Evolutionary conservation across 2,329 filamentous ascomycete species (phyloP).

Genomic region (Aspergillus viridinutans): DNA sequence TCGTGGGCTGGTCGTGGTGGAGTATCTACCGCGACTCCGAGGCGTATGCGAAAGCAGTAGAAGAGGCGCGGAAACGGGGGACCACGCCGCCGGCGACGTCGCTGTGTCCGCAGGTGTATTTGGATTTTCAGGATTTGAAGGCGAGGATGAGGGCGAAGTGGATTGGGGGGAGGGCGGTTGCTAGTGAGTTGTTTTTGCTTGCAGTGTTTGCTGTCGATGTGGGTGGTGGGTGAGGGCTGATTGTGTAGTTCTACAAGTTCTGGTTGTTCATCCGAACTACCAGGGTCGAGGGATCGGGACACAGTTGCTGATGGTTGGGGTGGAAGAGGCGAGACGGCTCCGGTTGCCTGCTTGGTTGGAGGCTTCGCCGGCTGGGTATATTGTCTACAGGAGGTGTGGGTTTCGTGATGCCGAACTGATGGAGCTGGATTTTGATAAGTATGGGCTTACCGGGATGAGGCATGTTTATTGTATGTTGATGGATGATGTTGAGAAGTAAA

Average conservation of each 20-base stretch:
- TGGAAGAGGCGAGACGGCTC: not conserved
- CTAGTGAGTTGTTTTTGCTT: not conserved
- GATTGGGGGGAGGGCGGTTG: not conserved
- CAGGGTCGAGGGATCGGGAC: conserved; percentile 2
- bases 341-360: conserved; percentile 1
- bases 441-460: not conserved
- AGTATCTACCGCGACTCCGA: not conserved
- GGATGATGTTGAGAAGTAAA: not conserved
- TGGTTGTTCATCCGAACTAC: conserved; percentile 1
- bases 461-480: not conserved
- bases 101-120: not conserved
- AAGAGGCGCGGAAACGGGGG: not conserved
- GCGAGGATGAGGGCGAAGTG: not conserved
- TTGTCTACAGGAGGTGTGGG: conserved; percentile 1
- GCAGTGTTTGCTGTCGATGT: not conserved
- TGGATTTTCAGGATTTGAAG: not conserved
- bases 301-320: not conserved
- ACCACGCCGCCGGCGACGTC: not conserved
- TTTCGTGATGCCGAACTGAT: not conserved
- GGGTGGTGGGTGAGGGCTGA: no score
- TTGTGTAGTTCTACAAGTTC: not conserved
- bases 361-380: not conserved
- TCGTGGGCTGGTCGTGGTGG: conserved; percentile 3
- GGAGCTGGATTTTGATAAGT: not conserved
- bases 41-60: not conserved